Base-by-base conservation (phyloP, 2,329 filamentous ascomycete species). In the Tolypocladium ovalisporum region DNA sequence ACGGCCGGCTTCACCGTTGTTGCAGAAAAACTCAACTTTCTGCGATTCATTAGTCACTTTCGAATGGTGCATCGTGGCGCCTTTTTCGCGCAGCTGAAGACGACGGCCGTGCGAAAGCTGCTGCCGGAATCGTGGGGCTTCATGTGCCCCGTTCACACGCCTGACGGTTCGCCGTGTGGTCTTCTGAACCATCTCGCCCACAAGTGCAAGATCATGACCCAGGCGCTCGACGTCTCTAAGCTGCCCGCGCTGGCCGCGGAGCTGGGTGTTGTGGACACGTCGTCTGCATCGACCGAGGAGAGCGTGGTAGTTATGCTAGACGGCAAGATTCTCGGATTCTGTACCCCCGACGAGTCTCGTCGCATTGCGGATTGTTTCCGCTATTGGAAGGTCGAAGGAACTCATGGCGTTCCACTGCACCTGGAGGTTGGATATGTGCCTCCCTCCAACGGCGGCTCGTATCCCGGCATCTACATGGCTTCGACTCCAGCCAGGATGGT, bases 1-100 rank as follows among this genome's bases (percentile, higher is more conserved):
- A 87, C 88, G 0, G 94, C 93, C 15, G 94, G 94, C 61, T 99
- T 96, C 72, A 96, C 90, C 0, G 91, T 99, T 54, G 92, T 97
- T 55, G 94, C 94, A 3, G 94, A 99, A 71, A 97, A 97, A 80
- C 93, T 99, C 70, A 99, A 99, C 76, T 99, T 97, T 71, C 85
- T 96, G 67, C 90, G 94, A 66, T 99, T 97, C 76, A 96, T 99
- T 76, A 94, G 90, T 72, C 94, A 99, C 73, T 99, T 99, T 81
- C 88, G 94, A 64, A 97, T 97, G 91, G 90, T 99, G 58, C 94
- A 99, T 76, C 86, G 94, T 85, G 94, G 94, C 79, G 94, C 90
- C 70, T 99, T 99, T 82, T 99, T 99, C 71, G 94, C 94, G 4
- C 90, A 97, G 70, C 76, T 99, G 62, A 97, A 97, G 75, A 99